Conservation (phyloP, 1,284 basidiomycete genomes). For the Cutaneotrichosporon sp. region DNA sequence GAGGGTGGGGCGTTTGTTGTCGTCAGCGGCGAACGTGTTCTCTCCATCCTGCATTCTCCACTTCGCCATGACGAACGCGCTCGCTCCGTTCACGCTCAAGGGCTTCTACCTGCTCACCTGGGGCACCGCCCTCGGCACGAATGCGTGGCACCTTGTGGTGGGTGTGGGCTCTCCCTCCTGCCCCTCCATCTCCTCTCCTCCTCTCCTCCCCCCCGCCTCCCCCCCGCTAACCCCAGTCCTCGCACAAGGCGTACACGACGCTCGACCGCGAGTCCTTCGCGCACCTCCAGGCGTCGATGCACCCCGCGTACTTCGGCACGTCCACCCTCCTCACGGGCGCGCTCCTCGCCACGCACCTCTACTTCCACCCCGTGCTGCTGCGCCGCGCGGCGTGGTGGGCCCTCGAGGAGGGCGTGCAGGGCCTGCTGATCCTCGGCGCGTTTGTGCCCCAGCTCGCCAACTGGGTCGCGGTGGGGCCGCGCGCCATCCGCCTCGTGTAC, state of each 20-base stretch:
- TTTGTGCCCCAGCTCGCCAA: slow-evolving; percentile 59
- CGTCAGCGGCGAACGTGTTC: no score
- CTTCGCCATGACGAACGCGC: slow-evolving; percentile 34
- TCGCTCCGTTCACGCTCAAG: slow-evolving; percentile 52
- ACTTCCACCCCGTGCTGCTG: slow-evolving; percentile 65
- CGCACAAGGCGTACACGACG: slow-evolving; percentile 34
- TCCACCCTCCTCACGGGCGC: slow-evolving; percentile 62
- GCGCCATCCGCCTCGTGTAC: slow-evolving; percentile 61
- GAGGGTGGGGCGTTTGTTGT: background rate
- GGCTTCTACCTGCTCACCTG: slow-evolving; percentile 54
- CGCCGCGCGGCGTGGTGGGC: slow-evolving; percentile 53
- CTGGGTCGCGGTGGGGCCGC: slow-evolving; percentile 47
- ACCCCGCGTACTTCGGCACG: slow-evolving; percentile 72
- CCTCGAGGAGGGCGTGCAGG: slow-evolving; percentile 67
- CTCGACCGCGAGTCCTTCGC: slow-evolving; percentile 68
- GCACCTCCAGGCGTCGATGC: slow-evolving; percentile 68
- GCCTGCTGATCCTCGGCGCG: slow-evolving; percentile 62
- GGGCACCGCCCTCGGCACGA: slow-evolving; percentile 51
- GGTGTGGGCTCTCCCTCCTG: no score
- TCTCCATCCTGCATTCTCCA: no score
- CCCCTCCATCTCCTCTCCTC: background rate
- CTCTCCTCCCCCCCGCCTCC: background rate
- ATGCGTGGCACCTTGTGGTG: slow-evolving; percentile 49
- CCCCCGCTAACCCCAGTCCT: slow-evolving; percentile 25
- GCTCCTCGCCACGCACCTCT: slow-evolving; percentile 65